Evolutionary conservation across 75 land plant species (phyloP), one percentile per base, ranked within the genome.

Genomic region (Selaginella moellendorffii): DNA sequence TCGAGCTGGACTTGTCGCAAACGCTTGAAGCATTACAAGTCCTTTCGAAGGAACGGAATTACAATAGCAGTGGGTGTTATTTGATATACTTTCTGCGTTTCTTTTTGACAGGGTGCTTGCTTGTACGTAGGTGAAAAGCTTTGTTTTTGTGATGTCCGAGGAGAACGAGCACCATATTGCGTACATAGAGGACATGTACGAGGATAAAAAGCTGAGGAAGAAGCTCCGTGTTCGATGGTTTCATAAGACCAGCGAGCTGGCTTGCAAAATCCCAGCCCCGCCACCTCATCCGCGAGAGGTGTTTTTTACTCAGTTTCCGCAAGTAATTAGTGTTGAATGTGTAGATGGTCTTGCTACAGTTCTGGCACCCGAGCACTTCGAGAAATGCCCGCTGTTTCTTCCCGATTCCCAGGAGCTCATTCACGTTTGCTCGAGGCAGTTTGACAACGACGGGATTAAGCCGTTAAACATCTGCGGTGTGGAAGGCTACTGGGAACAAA

Each of bases 161-260:
- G 91, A 81, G 56, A 79, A 75, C 17, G 76, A 77, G 28, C 82
- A 77, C 54, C 85, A 90, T 64, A 73, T 86, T 71, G 97, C 97
- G 58, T 84, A 90, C 54, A 53, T 90, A 61, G 97, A 90, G 77
- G 97, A 90, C 68, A 84, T 90, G 91, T 90, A 90, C 68, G 97
- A 90, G 71, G 92, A 90, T 61, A 84, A 68, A 52, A 86, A 87
- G 61, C 64, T 73, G 10, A 82, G 81, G 75, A 86, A 84, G 65
- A 90, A 90, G 67, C 85, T 90, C 36, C 78, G 78, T 80, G 91
- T 90, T 26, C 78, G 91, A 52, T 90, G 97, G 97, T 90, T 90
- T 79, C 97, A 90, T 63, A 82, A 82, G 62, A 72, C 69, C 30
- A 74, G 80, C 59, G 97, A 90, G 79, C 76, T 90, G 5, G 76